A percentile compares a stretch with the other conserved stretches of the same genome.
These are phyloP conservation scores for Pseudopediastrum boryanum DNA, from an alignment of 139 green algal species.

Conservation along the genomic window DNA sequence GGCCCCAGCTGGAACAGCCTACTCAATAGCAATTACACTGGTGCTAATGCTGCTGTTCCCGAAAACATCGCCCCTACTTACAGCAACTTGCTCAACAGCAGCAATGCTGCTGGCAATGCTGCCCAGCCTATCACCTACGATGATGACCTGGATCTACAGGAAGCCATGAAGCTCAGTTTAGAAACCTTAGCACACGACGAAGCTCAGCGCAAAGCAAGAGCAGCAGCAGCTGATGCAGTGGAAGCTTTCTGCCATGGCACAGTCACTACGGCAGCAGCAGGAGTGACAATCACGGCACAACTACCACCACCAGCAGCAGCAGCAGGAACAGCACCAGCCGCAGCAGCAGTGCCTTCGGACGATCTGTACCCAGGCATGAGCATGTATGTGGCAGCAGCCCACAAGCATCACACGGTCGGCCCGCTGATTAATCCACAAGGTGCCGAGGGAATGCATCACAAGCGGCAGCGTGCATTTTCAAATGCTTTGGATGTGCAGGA, in stretches of 20 bases:
- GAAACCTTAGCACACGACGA: not conserved
- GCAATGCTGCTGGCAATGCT: not conserved
- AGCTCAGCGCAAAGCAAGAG: not conserved
- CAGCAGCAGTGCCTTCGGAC: too few species aligned
- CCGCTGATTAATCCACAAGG: not conserved
- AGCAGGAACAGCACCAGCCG: too few species aligned
- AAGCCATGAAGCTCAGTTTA: not conserved
- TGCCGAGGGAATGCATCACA: constrained; percentile 4
- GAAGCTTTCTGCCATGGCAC: not conserved
- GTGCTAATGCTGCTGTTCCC: too few species aligned
- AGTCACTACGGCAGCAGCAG: not conserved
- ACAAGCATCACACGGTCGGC: not conserved
- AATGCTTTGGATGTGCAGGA: not conserved
- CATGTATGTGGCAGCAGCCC: not conserved
- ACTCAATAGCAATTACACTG: not conserved
- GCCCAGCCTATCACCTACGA: not conserved
- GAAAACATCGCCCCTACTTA: not conserved
- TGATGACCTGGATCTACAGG: not conserved
- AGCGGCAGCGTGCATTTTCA: not conserved
- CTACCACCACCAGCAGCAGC: too few species aligned
- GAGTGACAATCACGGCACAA: too few species aligned
- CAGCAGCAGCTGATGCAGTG: not conserved
- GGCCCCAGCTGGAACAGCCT: not conserved
- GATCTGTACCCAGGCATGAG: too few species aligned
- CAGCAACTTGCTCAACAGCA: not conserved